These are phyloP conservation scores for Rutstroemia sp. DNA, from an alignment of 2,329 filamentous ascomycete genomes.

Conservation along the genomic window DNA sequence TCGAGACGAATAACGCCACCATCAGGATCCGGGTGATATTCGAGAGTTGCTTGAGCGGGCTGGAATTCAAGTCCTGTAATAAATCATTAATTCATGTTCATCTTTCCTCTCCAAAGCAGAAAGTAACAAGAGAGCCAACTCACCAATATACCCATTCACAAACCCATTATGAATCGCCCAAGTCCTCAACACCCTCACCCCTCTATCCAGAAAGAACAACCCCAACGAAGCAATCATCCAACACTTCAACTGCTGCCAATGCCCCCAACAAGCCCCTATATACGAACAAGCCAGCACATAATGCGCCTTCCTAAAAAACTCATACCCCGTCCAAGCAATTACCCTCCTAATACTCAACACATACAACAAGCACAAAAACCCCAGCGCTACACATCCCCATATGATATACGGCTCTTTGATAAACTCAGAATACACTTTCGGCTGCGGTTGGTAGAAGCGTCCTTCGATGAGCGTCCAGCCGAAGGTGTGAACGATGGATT, in stretches of 20 bases:
- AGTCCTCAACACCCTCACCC: constrained; percentile 49
- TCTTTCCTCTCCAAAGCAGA: too few relatives aligned
- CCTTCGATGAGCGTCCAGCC: constrained; percentile 62
- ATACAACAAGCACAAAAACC: constrained; percentile 53
- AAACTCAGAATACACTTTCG: constrained; percentile 46
- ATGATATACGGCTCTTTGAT: constrained; percentile 61
- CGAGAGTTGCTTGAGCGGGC: neutral
- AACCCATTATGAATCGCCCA: constrained; percentile 54
- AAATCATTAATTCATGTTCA: neutral
- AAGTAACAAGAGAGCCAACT: constrained; percentile 33
- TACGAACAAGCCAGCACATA: constrained; percentile 68
- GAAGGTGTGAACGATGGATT: constrained; percentile 62
- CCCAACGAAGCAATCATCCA: constrained; percentile 44
- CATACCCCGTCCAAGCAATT: constrained; percentile 63
- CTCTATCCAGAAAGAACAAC: constrained; percentile 59
- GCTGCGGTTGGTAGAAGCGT: constrained; percentile 65
- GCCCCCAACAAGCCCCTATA: constrained; percentile 67
- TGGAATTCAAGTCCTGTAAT: constrained; percentile 3
- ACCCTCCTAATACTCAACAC: constrained; percentile 50
- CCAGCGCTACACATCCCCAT: constrained; percentile 62
- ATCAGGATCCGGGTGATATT: constrained; percentile 23
- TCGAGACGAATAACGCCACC: constrained; percentile 60
- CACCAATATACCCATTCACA: constrained; percentile 30
- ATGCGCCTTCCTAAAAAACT: constrained; percentile 62
- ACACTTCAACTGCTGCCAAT: constrained; percentile 61